Conservation (phyloP, 1,139 yeast species). For the Candida sp. region DNA sequence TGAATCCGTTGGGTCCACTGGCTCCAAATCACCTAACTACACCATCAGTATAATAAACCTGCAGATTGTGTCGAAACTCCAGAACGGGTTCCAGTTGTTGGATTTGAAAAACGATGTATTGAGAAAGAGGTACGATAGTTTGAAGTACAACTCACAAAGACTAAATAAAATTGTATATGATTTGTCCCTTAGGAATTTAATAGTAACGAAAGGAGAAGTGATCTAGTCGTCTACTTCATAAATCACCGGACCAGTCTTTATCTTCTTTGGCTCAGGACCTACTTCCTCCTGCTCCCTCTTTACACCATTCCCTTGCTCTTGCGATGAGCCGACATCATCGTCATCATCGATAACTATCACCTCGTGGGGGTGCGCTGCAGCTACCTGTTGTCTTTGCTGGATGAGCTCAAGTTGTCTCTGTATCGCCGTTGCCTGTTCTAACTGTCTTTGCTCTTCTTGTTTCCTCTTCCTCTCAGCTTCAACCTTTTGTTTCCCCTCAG, state of each 20-base stretch:
- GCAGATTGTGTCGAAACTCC: slow-evolving; percentile 28
- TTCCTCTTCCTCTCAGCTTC: neutral
- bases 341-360: neutral
- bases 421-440: neutral
- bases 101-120: slow-evolving; percentile 34
- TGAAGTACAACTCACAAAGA: slow-evolving; percentile 33
- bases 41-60: slow-evolving; percentile 27
- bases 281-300: neutral
- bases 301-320: neutral
- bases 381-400: neutral
- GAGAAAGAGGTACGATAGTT: slow-evolving; percentile 33
- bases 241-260: neutral
- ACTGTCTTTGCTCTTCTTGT: slow-evolving; percentile 2
- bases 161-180: slow-evolving; percentile 34
- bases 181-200: slow-evolving; percentile 23
- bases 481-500: neutral
- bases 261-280: neutral
- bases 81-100: slow-evolving; percentile 31
- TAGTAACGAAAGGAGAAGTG: slow-evolving; percentile 18
- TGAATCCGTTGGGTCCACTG: slow-evolving; percentile 20
- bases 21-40: slow-evolving; percentile 20
- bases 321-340: neutral
- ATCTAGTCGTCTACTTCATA: slow-evolving; percentile 5
- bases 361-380: neutral
- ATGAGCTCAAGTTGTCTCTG: neutral